A percentile compares a stretch with the other conserved stretches of the same genome.
Evolutionary conservation across 371 early-diverging fungal species (phyloP).

Genomic region (Dichotomocladium elegans): DNA sequence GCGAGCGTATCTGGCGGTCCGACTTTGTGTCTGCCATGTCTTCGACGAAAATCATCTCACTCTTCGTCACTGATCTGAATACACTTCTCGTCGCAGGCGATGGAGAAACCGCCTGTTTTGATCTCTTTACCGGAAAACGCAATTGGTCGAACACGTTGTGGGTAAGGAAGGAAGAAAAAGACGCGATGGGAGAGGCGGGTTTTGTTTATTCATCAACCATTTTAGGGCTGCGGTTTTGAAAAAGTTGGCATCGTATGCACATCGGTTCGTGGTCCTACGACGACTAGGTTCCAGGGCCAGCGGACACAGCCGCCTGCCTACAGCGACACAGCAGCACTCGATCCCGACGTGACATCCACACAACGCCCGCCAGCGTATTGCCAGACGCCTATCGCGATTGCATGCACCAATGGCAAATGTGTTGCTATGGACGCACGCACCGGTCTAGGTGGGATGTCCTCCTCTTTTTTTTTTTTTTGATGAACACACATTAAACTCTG

Average conservation of each 20-base stretch:
- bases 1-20: slow-evolving; percentile 24
- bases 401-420: slow-evolving; percentile 22
- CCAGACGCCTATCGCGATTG: slow-evolving; percentile 20
- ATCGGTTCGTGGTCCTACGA: slow-evolving; percentile 5
- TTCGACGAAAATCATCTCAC: slow-evolving; percentile 18
- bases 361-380: too few relatives aligned
- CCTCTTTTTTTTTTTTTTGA: too few relatives aligned
- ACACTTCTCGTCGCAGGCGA: slow-evolving; percentile 15
- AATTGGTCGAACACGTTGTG: slow-evolving; percentile 31
- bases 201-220: neutral
- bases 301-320: neutral
- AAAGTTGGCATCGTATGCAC: slow-evolving; percentile 20
- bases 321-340: neutral
- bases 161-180: slow-evolving; percentile 20
- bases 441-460: slow-evolving; percentile 8
- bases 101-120: slow-evolving; percentile 19
- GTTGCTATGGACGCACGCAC: slow-evolving; percentile 20
- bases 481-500: too few relatives aligned
- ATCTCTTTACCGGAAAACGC: slow-evolving; percentile 17
- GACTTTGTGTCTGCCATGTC: slow-evolving; percentile 13
- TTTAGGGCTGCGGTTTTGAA: slow-evolving; percentile 21
- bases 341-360: too few relatives aligned
- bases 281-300: neutral
- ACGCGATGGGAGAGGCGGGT: neutral
- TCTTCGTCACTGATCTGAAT: slow-evolving; percentile 26